A percentile compares a stretch with the other conserved stretches of the same genome.
Conservation (phyloP, 1,284 basidiomycete species). For the Thecaphora thlaspeos region DNA sequence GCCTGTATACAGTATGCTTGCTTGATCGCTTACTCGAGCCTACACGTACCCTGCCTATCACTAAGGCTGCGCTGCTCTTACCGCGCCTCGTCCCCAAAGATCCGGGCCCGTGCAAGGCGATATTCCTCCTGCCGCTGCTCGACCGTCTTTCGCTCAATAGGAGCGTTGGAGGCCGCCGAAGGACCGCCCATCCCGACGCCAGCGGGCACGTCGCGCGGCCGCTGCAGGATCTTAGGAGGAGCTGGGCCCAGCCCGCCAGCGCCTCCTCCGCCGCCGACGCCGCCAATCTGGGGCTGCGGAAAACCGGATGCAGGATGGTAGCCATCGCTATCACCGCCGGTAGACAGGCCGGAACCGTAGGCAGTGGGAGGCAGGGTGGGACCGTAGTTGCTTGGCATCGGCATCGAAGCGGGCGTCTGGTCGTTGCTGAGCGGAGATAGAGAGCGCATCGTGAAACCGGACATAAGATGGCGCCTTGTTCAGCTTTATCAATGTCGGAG, state of each 20-base stretch:
- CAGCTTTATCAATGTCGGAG: too few relatives aligned
- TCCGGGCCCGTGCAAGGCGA: constrained; percentile 25
- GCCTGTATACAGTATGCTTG: too few relatives aligned
- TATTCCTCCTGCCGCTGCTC: constrained; percentile 38
- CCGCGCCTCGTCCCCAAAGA: constrained; percentile 13
- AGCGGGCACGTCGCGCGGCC: constrained; percentile 19
- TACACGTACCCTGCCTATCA: too few relatives aligned
- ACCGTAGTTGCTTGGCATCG: constrained; percentile 4
- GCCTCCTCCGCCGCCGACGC: background rate
- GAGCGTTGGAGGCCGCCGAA: constrained; percentile 4
- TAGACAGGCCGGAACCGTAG: constrained; percentile 14
- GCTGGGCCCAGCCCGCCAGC: constrained; percentile 6
- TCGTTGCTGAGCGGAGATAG: constrained; percentile 7
- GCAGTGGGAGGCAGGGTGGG: constrained; percentile 23
- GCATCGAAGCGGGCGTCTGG: constrained; percentile 19
- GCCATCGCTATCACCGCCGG: background rate
- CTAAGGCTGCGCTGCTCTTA: background rate
- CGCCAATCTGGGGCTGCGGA: background rate
- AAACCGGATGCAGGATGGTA: background rate
- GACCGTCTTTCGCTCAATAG: constrained; percentile 27
- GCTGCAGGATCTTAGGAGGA: constrained; percentile 28
- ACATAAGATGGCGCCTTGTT: too few relatives aligned
- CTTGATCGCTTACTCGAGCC: too few relatives aligned
- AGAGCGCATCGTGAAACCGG: too few relatives aligned
- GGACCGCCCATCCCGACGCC: constrained; percentile 12